Conservation (phyloP, 768 basidiomycete genomes). For the Chiua virens region DNA sequence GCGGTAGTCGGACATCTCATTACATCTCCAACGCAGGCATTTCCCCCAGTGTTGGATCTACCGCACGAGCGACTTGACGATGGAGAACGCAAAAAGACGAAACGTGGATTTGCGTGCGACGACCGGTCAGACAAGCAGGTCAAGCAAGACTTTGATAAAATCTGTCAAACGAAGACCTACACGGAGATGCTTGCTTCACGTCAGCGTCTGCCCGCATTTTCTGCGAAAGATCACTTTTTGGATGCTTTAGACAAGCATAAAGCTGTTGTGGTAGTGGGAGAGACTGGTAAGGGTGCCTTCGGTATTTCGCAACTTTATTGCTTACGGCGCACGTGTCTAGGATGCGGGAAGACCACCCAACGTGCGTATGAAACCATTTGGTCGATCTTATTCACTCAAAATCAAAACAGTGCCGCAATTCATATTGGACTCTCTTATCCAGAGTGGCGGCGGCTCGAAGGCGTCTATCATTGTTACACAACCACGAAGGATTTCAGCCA, state of each 20-base stretch:
- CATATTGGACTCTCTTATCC: slow-evolving; percentile 81
- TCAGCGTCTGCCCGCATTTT: slow-evolving; percentile 73
- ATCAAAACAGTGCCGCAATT: slow-evolving; percentile 73
- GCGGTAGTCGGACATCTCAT: slow-evolving; percentile 49
- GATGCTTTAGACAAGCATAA: slow-evolving; percentile 52
- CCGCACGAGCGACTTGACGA: neutral
- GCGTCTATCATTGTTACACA: slow-evolving; percentile 86
- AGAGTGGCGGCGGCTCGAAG: slow-evolving; percentile 53
- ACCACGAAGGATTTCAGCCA: slow-evolving; percentile 84
- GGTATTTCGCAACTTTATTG: neutral
- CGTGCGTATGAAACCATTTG: slow-evolving; percentile 37
- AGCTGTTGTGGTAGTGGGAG: slow-evolving; percentile 85
- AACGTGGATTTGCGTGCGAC: slow-evolving; percentile 31
- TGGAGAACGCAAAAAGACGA: neutral
- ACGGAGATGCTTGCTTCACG: slow-evolving; percentile 54
- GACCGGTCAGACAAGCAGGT: slow-evolving; percentile 48
- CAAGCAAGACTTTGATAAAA: slow-evolving; percentile 49
- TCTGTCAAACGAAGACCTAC: slow-evolving; percentile 51
- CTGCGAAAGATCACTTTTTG: slow-evolving; percentile 63
- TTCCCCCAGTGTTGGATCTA: slow-evolving; percentile 16
- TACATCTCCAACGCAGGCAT: slow-evolving; percentile 15
- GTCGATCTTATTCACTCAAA: neutral
- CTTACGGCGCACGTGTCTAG: slow-evolving; percentile 31
- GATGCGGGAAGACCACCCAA: slow-evolving; percentile 92
- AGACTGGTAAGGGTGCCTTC: slow-evolving; percentile 59